A percentile compares a stretch with the other conserved stretches of the same genome.
These are phyloP conservation scores for Iris pallida DNA, from an alignment of 116 monocot genomes.

Conservation along the genomic window DNA sequence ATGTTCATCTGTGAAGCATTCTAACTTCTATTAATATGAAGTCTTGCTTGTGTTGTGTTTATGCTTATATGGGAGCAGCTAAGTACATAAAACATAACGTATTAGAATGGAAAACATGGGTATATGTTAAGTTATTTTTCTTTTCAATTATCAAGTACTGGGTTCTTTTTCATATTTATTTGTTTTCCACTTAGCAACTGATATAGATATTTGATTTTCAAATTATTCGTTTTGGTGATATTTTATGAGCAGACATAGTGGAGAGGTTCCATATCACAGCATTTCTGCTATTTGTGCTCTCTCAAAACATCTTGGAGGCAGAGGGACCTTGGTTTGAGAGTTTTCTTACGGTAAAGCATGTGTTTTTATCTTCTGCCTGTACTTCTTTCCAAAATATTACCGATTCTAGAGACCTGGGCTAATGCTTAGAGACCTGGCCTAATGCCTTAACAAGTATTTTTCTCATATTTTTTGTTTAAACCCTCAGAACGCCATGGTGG, in stretches of 20 bases:
- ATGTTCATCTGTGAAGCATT: no score
- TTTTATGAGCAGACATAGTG: slow-evolving; percentile 60
- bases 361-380: slow-evolving; percentile 3
- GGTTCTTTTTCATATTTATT: no score
- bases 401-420: no score
- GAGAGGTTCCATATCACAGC: slow-evolving; percentile 95
- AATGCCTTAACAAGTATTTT: background rate
- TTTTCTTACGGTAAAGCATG: slow-evolving; percentile 67
- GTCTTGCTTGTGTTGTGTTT: no score
- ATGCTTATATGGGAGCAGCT: no score
- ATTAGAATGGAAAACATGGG: no score
- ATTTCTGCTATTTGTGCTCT: slow-evolving; percentile 87
- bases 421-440: no score
- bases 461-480: background rate
- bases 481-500: slow-evolving; percentile 64
- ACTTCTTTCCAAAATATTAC: slow-evolving; percentile 2
- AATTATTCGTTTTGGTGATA: slow-evolving; percentile 5
- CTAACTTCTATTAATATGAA: no score
- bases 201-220: background rate
- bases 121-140: no score
- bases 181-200: no score
- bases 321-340: slow-evolving; percentile 87
- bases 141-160: no score
- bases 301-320: slow-evolving; percentile 97
- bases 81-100: no score